A percentile compares a stretch with the other conserved stretches of the same genome.
phyloP scores from a whole-genome alignment of 2,329 filamentous ascomycete species.

The Paecilomyces sp. region DNA sequence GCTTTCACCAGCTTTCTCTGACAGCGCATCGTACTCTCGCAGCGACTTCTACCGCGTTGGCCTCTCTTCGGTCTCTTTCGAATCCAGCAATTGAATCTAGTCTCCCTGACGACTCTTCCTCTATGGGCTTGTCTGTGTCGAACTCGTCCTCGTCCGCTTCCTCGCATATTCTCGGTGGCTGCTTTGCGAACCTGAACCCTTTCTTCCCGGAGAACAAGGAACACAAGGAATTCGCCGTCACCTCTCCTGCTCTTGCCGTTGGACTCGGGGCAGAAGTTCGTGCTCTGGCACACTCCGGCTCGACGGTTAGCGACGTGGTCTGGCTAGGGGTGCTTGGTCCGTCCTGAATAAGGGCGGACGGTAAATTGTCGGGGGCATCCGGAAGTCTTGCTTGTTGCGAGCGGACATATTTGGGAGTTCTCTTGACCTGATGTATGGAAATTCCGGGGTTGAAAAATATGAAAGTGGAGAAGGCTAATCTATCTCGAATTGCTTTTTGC shows the following conservation, averaged over 20 bases:
- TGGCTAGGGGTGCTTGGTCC: conserved; percentile 44
- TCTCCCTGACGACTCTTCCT: conserved; percentile 6
- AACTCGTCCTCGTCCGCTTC: conserved; percentile 17
- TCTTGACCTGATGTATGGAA: not conserved
- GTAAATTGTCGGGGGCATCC: conserved; percentile 30
- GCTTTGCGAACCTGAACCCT: conserved; percentile 13
- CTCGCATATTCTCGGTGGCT: conserved; percentile 19
- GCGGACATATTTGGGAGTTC: not conserved
- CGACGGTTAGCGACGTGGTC: conserved; percentile 26
- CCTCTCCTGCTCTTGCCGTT: conserved; percentile 9
- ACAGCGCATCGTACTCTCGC: conserved; percentile 1
- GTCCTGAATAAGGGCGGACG: conserved; percentile 47
- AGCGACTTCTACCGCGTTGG: not conserved
- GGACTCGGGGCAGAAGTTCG: conserved; percentile 10
- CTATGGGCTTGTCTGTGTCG: conserved; percentile 14
- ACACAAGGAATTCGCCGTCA: conserved; percentile 7
- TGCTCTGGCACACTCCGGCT: conserved; percentile 14
- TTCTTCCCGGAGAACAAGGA: conserved; percentile 9
- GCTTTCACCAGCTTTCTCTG: conserved; percentile 1
- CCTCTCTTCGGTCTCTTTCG: not conserved
- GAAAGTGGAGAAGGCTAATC: not conserved
- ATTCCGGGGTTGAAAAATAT: not conserved
- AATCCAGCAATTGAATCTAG: not conserved
- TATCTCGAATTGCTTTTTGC: not conserved
- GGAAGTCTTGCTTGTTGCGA: not conserved